Conservation (phyloP, 306 rosid genomes). For the Cucurbita moschata region DNA sequence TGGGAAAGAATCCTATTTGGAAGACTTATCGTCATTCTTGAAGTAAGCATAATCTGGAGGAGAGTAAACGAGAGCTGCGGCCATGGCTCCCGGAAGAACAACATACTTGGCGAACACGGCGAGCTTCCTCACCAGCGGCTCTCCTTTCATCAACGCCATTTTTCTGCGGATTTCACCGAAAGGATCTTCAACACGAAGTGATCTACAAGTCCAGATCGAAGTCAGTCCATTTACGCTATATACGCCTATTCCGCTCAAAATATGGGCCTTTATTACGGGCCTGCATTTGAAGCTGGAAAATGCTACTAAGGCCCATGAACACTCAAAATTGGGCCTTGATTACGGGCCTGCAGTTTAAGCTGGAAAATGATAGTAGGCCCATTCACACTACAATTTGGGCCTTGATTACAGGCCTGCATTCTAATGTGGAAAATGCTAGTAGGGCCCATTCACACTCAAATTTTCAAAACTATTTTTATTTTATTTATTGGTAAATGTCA, state of each 20-base stretch:
- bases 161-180: background rate
- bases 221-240: background rate
- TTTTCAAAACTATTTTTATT: no score
- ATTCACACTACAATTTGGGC: no score
- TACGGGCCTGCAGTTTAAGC: no score
- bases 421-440: no score
- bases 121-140: constrained; percentile 23
- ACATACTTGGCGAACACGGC: constrained; percentile 14
- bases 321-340: no score
- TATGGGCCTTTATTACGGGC: no score
- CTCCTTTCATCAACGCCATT: constrained; percentile 25
- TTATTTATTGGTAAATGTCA: no score
- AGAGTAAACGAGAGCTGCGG: constrained; percentile 21
- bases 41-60: constrained; percentile 18
- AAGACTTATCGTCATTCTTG: constrained; percentile 6
- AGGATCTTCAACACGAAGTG: background rate
- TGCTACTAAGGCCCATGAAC: no score
- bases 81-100: constrained; percentile 31
- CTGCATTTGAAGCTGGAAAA: no score
- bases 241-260: background rate
- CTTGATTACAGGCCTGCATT: no score
- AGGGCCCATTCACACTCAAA: no score
- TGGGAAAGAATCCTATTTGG: constrained; percentile 4
- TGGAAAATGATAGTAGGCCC: no score
- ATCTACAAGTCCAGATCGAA: background rate